phyloP scores from a whole-genome alignment of 2,329 filamentous ascomycete genomes.

The Aschersonia sp. region DNA sequence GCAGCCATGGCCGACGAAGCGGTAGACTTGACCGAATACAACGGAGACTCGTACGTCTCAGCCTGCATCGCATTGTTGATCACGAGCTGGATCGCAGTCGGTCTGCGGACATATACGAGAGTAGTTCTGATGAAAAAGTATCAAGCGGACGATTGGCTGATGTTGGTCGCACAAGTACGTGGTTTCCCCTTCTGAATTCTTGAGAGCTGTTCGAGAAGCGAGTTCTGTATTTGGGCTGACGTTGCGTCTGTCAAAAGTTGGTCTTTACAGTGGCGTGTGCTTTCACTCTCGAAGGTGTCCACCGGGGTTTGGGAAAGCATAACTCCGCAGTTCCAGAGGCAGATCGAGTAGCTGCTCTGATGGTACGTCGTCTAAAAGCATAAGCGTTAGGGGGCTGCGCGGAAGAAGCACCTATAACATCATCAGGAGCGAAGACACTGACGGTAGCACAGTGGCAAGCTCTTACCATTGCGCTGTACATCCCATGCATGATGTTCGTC shows the following conservation, averaged over 20 bases:
- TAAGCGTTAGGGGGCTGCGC: background rate
- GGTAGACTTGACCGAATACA: conserved; percentile 22
- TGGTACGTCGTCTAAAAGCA: conserved; percentile 15
- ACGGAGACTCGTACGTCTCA: conserved; percentile 20
- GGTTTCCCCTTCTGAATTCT: background rate
- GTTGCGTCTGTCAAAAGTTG: conserved; percentile 12
- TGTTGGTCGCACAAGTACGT: conserved; percentile 31
- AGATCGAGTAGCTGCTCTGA: conserved; percentile 29
- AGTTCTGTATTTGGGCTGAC: background rate
- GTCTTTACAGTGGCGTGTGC: conserved; percentile 32
- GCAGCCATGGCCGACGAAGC: conserved; percentile 14
- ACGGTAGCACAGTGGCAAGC: conserved; percentile 29
- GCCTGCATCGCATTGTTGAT: conserved; percentile 21
- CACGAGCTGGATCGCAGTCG: conserved; percentile 26
- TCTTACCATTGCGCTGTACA: conserved; percentile 32
- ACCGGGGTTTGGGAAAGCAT: conserved; percentile 29
- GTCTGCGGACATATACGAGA: conserved; percentile 28
- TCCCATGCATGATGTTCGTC: conserved; percentile 40
- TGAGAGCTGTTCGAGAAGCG: too few relatives aligned
- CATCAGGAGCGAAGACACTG: background rate
- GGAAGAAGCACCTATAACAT: background rate
- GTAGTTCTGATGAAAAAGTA: conserved; percentile 28
- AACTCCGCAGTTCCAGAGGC: conserved; percentile 26
- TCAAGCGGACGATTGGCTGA: conserved; percentile 38
- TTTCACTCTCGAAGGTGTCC: conserved; percentile 28